Conservation (phyloP, 129 eudicot genomes). For the Kitagawia praeruptora region DNA sequence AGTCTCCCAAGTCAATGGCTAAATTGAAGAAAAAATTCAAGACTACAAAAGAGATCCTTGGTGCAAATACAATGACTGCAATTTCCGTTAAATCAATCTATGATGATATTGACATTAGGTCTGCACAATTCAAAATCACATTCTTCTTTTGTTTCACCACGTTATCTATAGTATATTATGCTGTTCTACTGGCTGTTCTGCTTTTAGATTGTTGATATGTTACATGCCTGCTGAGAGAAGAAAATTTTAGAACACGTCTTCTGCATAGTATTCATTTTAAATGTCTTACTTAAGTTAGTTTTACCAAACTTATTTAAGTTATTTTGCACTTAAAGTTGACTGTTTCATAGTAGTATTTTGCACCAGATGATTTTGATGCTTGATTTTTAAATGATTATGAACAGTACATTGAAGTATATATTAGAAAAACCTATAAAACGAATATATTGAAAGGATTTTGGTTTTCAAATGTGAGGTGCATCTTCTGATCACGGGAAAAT, state of each 20-base stretch:
- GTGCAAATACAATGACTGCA: slow-evolving; percentile 94
- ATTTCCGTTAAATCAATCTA: slow-evolving; percentile 88
- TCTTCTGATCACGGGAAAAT: not conserved
- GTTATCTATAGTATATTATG: not conserved
- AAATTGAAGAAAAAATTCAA: slow-evolving; percentile 94
- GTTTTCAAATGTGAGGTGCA: not conserved
- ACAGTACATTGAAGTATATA: not conserved
- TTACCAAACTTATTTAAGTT: not conserved
- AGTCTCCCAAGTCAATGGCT: slow-evolving; percentile 93
- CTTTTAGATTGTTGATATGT: not conserved
- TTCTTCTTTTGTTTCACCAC: slow-evolving; percentile 3
- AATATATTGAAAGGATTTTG: not conserved
- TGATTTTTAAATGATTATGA: not conserved
- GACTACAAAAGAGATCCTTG: slow-evolving; percentile 94
- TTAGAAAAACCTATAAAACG: not conserved
- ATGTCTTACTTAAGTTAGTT: not conserved
- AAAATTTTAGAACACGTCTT: not conserved
- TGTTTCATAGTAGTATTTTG: not conserved
- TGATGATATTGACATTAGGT: slow-evolving; percentile 98
- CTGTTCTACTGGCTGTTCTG: not conserved
- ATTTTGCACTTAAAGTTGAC: not conserved
- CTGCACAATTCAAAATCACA: slow-evolving; percentile 6
- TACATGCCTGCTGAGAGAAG: not conserved
- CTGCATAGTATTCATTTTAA: not conserved
- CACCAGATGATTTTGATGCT: not conserved